Conservation (phyloP, 371 early-diverging fungal genomes). For the Sporodiniella umbellata region DNA sequence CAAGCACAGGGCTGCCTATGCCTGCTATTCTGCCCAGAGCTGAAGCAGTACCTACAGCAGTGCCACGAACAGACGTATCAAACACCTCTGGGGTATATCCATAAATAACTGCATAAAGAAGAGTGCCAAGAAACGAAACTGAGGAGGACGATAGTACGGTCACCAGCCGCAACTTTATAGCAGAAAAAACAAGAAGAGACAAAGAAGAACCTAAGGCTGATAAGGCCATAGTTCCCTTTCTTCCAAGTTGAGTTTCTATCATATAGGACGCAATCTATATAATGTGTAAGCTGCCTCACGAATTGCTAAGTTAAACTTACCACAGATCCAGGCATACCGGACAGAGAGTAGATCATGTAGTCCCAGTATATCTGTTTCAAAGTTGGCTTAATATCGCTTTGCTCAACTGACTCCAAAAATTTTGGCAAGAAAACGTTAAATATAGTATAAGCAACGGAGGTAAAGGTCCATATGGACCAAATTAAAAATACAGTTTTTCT, state of each 20-base stretch:
- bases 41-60: constrained; percentile 79
- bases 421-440: constrained; percentile 83
- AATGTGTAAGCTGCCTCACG: too few relatives aligned
- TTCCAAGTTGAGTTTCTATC: constrained; percentile 74
- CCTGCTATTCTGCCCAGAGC: constrained; percentile 79
- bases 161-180: constrained; percentile 43
- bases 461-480: constrained; percentile 78
- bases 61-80: constrained; percentile 71
- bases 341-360: constrained; percentile 70
- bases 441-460: constrained; percentile 80
- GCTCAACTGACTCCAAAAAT: constrained; percentile 60
- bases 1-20: constrained; percentile 71
- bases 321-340: constrained; percentile 83
- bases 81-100: constrained; percentile 90
- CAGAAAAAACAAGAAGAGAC: constrained; percentile 65
- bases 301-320: constrained; percentile 24
- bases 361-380: constrained; percentile 70
- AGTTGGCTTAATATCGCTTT: constrained; percentile 33
- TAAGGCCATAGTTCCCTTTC: constrained; percentile 79
- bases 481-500: constrained; percentile 64
- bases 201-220: constrained; percentile 71
- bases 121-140: constrained; percentile 68
- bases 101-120: constrained; percentile 83
- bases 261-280: constrained; percentile 64
- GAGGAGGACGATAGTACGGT: constrained; percentile 66